Conservation (phyloP, 228 moss, liverwort and hornwort species). For the Sphagnum fallax region DNA sequence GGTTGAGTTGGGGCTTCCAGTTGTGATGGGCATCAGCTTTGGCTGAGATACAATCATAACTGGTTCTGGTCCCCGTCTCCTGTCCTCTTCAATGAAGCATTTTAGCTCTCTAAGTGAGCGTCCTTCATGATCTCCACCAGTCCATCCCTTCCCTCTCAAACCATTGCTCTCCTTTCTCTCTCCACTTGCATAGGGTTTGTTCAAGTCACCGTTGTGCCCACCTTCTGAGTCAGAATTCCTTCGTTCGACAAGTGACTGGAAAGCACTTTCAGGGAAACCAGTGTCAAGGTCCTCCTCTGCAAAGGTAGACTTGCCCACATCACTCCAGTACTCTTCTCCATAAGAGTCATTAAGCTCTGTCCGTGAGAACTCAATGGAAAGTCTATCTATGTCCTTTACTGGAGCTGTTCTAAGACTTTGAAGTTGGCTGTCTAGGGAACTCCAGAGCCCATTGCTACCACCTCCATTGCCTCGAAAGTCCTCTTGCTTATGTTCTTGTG, state of each 20-base stretch:
- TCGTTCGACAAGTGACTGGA: conserved; percentile 24
- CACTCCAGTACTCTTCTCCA: conserved; percentile 41
- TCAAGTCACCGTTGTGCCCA: conserved; percentile 15
- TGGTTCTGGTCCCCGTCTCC: conserved; percentile 40
- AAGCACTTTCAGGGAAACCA: conserved; percentile 21
- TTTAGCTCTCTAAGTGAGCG: conserved; percentile 53
- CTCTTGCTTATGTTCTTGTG: conserved; percentile 14
- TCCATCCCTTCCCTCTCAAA: conserved; percentile 21
- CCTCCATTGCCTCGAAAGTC: conserved; percentile 21
- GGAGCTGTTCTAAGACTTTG: conserved; percentile 16
- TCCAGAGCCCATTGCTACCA: conserved; percentile 12
- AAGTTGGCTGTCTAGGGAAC: conserved; percentile 12
- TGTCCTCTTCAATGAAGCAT: conserved; percentile 48
- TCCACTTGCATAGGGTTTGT: conserved; percentile 29
- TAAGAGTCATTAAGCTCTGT: conserved; percentile 35
- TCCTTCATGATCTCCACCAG: conserved; percentile 8
- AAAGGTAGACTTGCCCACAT: conserved; percentile 18
- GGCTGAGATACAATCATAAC: conserved; percentile 46
- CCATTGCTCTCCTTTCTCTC: conserved; percentile 24
- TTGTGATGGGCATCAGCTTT: conserved; percentile 32
- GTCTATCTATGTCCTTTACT: conserved; percentile 24
- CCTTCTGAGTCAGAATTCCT: conserved; percentile 29
- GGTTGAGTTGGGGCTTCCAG: conserved; percentile 38
- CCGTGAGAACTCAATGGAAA: conserved; percentile 22
- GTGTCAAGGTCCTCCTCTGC: conserved; percentile 29